phyloP scores from a whole-genome alignment of 1,139 yeast genomes.

The Diutina rugosa region DNA sequence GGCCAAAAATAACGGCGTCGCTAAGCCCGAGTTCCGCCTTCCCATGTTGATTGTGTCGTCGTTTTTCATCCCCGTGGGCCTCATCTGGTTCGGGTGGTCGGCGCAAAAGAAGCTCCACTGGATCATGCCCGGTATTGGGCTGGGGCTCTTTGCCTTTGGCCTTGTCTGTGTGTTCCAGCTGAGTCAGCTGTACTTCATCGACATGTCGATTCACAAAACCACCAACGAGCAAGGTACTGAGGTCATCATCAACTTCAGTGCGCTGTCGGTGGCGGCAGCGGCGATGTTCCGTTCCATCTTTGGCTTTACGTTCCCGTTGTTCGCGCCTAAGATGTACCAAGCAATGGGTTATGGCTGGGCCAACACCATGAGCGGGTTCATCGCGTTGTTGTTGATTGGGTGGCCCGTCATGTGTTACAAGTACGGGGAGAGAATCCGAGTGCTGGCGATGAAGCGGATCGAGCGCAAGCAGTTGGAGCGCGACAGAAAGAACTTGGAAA shows the following conservation, averaged over 20 bases:
- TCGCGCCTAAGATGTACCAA: conserved; percentile 30
- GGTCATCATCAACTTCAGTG: conserved; percentile 23
- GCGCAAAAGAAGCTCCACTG: conserved; percentile 37
- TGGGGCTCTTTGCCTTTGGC: conserved; percentile 42
- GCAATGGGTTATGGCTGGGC: conserved; percentile 54
- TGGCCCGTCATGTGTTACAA: conserved; percentile 45
- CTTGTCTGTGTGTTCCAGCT: conserved; percentile 46
- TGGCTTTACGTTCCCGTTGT: conserved; percentile 44
- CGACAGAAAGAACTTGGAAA: conserved; percentile 21
- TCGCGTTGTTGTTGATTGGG: conserved; percentile 41
- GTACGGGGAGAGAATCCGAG: conserved; percentile 42
- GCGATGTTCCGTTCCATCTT: conserved; percentile 46
- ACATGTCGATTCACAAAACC: conserved; percentile 40
- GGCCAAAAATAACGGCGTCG: conserved; percentile 31
- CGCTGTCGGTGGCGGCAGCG: conserved; percentile 48
- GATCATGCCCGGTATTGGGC: conserved; percentile 47
- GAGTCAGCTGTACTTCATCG: conserved; percentile 48
- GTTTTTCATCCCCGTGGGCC: conserved; percentile 34
- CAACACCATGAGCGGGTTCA: conserved; percentile 43
- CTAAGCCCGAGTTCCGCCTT: conserved; percentile 44
- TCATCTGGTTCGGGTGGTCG: conserved; percentile 56
- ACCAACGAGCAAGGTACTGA: background rate
- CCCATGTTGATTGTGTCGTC: conserved; percentile 34
- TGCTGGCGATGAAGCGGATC: conserved; percentile 37
- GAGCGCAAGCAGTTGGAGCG: conserved; percentile 22